phyloP scores from a whole-genome alignment of 805 yeast species.

The Barnettozyma populi region DNA sequence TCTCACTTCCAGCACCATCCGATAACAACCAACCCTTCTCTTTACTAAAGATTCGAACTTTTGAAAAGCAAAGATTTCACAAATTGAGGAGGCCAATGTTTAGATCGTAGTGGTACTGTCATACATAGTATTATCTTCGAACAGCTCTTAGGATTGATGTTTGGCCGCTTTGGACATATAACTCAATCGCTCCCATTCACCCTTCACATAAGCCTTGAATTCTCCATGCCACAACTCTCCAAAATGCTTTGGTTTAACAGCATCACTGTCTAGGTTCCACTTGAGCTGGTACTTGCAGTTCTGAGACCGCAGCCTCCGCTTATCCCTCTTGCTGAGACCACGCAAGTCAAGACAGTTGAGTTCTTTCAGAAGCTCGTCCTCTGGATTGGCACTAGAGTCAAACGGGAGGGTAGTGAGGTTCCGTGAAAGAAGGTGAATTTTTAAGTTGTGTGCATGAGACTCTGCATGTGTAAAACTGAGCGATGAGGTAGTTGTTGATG shows the following conservation, averaged over 20 bases:
- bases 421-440: not conserved
- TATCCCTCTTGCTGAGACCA: constrained; percentile 1
- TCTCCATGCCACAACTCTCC: constrained; percentile 11
- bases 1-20: too few species aligned
- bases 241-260: constrained; percentile 6
- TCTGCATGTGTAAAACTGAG: not conserved
- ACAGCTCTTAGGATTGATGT: not conserved
- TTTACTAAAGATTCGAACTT: too few species aligned
- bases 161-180: constrained; percentile 4
- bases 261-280: constrained; percentile 3
- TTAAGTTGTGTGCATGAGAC: not conserved
- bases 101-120: too few species aligned
- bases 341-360: constrained; percentile 2
- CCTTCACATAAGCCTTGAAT: not conserved
- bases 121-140: too few species aligned
- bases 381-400: not conserved
- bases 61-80: too few species aligned
- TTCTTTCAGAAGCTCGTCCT: not conserved
- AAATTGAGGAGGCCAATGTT: too few species aligned
- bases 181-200: constrained; percentile 10
- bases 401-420: not conserved
- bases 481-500: not conserved
- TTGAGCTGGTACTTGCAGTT: constrained; percentile 3
- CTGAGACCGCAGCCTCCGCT: not conserved
- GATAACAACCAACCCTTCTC: too few species aligned